A percentile compares a stretch with the other conserved stretches of the same genome.
Evolutionary conservation across 2,329 filamentous ascomycete genomes (phyloP).

Genomic region (Fragosphaeria purpurea): DNA sequence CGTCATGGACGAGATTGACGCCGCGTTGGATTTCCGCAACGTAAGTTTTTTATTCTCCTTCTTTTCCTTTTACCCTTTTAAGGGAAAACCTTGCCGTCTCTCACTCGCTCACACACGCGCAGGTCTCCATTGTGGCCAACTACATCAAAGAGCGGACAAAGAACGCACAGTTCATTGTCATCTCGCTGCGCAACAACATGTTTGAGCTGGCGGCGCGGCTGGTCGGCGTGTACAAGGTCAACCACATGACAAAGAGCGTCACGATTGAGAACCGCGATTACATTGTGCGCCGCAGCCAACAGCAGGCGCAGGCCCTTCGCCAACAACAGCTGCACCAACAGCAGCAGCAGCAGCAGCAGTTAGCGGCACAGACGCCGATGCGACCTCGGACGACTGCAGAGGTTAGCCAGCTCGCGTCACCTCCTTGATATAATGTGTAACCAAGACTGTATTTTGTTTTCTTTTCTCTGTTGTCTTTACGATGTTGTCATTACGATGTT

Average conservation of each 20-base stretch:
- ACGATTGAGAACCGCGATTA: slow-evolving; percentile 81
- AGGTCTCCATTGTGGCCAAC: slow-evolving; percentile 95
- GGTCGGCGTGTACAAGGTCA: slow-evolving; percentile 98
- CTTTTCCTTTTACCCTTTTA: background rate
- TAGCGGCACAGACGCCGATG: too few relatives aligned
- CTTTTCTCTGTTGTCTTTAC: too few relatives aligned
- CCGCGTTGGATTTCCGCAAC: slow-evolving; percentile 93
- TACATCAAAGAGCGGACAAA: slow-evolving; percentile 99
- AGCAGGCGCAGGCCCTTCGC: background rate
- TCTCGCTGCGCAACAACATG: slow-evolving; percentile 98
- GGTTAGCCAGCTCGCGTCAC: too few relatives aligned
- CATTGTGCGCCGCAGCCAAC: slow-evolving; percentile 22
- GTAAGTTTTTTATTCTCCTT: slow-evolving; percentile 47
- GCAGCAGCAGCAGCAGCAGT: too few relatives aligned
- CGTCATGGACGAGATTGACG: slow-evolving; percentile 99
- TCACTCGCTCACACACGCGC: background rate
- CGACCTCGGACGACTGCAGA: too few relatives aligned
- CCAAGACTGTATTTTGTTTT: too few relatives aligned
- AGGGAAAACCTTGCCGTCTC: too few relatives aligned
- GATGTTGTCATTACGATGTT: too few relatives aligned
- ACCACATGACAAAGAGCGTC: slow-evolving; percentile 94
- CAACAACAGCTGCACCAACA: too few relatives aligned
- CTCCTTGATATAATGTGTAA: too few relatives aligned
- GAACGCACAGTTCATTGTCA: slow-evolving; percentile 98
- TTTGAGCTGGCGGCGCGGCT: slow-evolving; percentile 94